Conservation (phyloP, 2,329 filamentous ascomycete species). For the Nothopassalora personata region DNA sequence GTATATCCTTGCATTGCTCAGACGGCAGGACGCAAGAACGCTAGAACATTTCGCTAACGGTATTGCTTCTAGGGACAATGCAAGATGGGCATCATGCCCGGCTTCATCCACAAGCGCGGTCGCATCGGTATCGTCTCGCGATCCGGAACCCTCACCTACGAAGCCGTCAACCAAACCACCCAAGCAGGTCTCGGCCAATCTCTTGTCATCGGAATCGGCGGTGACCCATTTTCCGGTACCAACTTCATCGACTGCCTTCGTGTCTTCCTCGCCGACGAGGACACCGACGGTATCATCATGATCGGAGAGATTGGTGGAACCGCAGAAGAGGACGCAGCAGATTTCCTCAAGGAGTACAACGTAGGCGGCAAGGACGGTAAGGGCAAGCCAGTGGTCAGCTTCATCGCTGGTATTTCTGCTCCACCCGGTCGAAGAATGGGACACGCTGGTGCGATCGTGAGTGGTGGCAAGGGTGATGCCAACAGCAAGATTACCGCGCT, state of each 20-base stretch:
- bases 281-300: constrained; percentile 99
- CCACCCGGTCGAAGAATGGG: constrained; percentile 96
- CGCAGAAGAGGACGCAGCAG: constrained; percentile 95
- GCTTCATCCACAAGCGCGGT: constrained; percentile 99
- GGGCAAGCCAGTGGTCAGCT: constrained; percentile 88
- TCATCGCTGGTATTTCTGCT: constrained; percentile 97
- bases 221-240: constrained; percentile 97
- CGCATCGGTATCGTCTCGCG: constrained; percentile 98
- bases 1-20: constrained; percentile 5
- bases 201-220: constrained; percentile 94
- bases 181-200: constrained; percentile 95
- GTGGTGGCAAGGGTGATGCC: constrained; percentile 93
- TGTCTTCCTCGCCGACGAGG: constrained; percentile 90
- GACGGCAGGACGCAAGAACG: not conserved
- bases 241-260: constrained; percentile 99
- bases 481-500: constrained; percentile 97
- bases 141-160: constrained; percentile 97
- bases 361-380: constrained; percentile 54
- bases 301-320: constrained; percentile 98
- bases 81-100: constrained; percentile 99
- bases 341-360: constrained; percentile 91
- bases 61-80: constrained; percentile 69
- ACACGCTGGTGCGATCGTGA: constrained; percentile 96
- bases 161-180: constrained; percentile 99
- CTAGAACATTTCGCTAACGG: constrained; percentile 6